A percentile compares a stretch with the other conserved stretches of the same genome.
phyloP scores from a whole-genome alignment of 148 eudicot species.

The Nepenthes gracilis region DNA sequence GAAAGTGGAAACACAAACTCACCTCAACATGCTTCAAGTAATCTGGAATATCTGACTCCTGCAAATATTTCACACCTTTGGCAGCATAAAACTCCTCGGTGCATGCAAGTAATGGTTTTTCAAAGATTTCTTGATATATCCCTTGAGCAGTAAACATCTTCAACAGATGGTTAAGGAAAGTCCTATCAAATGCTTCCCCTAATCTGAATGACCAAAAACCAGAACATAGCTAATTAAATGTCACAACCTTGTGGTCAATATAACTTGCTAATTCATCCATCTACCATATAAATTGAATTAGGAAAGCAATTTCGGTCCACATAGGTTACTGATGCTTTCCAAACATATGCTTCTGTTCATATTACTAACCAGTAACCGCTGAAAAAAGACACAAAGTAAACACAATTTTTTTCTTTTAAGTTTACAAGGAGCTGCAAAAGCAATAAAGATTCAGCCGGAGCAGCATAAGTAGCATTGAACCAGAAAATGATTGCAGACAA shows the following conservation, averaged over 20 bases:
- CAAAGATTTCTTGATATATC: conserved; percentile 82
- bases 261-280: neutral
- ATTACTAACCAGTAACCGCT: too few species aligned
- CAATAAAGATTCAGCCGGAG: too few species aligned
- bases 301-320: too few species aligned
- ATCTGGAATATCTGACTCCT: conserved; percentile 92
- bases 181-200: conserved; percentile 95
- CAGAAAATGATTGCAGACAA: too few species aligned
- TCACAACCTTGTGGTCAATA: neutral
- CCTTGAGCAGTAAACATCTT: conserved; percentile 96
- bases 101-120: conserved; percentile 78
- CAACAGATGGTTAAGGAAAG: conserved; percentile 89
- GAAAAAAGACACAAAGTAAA: too few species aligned
- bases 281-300: too few species aligned
- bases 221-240: neutral
- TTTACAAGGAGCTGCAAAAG: too few species aligned
- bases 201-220: conserved; percentile 37
- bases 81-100: conserved; percentile 94
- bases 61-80: conserved; percentile 92
- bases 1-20: neutral
- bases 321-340: too few species aligned
- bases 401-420: too few species aligned
- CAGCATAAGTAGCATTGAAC: too few species aligned
- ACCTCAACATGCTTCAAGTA: conserved; percentile 96
- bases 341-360: too few species aligned